Percentiles rank a stretch among this genome's conserved stretches.
phyloP scores from a whole-genome alignment of 2,329 filamentous ascomycete genomes.

The Hysterium pulicare region DNA sequence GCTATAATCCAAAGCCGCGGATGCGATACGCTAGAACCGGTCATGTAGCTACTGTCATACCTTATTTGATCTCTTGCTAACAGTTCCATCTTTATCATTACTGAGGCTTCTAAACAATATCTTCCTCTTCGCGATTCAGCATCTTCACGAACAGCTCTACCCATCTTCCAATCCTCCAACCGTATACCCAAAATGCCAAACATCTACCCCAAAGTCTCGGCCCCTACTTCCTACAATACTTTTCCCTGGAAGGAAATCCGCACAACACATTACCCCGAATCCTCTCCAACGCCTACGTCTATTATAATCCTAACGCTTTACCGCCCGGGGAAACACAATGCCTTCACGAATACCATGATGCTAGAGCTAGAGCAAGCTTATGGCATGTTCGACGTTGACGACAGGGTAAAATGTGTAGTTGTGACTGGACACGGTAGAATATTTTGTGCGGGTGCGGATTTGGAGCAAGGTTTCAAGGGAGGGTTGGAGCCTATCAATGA shows the following conservation, averaged over 20 bases:
- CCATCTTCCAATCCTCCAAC: no score
- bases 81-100: neutral
- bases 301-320: conserved; percentile 63
- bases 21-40: neutral
- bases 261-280: conserved; percentile 38
- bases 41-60: neutral
- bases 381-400: conserved; percentile 51
- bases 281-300: conserved; percentile 55
- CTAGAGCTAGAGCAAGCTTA: conserved; percentile 56
- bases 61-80: neutral
- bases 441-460: conserved; percentile 57
- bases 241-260: conserved; percentile 41
- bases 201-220: conserved; percentile 6
- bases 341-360: conserved; percentile 65
- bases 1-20: neutral
- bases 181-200: conserved; percentile 6
- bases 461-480: conserved; percentile 51
- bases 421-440: conserved; percentile 52
- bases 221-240: conserved; percentile 40
- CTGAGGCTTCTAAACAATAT: neutral
- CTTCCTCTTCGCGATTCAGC: neutral
- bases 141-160: neutral
- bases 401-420: conserved; percentile 53
- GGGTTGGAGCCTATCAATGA: conserved; percentile 43
- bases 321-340: conserved; percentile 65